Percentiles rank a stretch among this genome's conserved stretches.
These are phyloP conservation scores for Blumeria hordei DNA, from an alignment of 2,329 filamentous ascomycete species.

Conservation along the genomic window DNA sequence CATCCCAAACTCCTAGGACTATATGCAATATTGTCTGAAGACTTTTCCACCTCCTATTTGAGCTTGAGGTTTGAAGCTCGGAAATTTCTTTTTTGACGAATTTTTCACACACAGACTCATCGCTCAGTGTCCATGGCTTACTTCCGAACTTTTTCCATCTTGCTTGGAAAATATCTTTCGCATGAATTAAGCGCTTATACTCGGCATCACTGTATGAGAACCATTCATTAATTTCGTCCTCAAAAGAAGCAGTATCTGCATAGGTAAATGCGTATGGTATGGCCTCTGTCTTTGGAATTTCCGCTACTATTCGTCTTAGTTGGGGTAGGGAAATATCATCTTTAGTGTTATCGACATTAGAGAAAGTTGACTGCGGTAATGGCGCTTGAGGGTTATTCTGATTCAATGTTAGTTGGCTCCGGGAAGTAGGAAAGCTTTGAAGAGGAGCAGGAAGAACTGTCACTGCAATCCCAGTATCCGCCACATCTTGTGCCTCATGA, in stretches of 20 bases:
- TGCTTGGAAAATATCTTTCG: conserved; percentile 53
- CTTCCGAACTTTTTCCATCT: conserved; percentile 37
- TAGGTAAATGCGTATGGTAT: conserved; percentile 71
- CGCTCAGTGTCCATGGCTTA: conserved; percentile 41
- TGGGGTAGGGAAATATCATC: conserved; percentile 59
- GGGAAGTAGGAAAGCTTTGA: conserved; percentile 8
- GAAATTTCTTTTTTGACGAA: conserved; percentile 33
- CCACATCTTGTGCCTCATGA: conserved; percentile 15
- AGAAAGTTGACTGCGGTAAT: conserved; percentile 15
- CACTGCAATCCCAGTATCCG: conserved; percentile 20
- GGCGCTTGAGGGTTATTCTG: conserved; percentile 15
- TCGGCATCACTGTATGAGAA: conserved; percentile 82
- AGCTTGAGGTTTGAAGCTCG: conserved; percentile 21
- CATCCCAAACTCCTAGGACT: conserved; percentile 44
- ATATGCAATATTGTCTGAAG: conserved; percentile 35
- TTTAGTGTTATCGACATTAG: conserved; percentile 18
- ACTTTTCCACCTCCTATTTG: conserved; percentile 24
- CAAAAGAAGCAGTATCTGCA: conserved; percentile 45
- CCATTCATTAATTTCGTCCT: conserved; percentile 92
- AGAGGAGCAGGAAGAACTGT: conserved; percentile 12
- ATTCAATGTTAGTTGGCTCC: conserved; percentile 16
- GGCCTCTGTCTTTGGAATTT: conserved; percentile 45
- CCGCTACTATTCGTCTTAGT: conserved; percentile 46
- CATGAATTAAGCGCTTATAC: conserved; percentile 50
- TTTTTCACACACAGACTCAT: conserved; percentile 25